Evolutionary conservation across 2,329 filamentous ascomycete genomes (phyloP).

Genomic region (Neonectria faginata): DNA sequence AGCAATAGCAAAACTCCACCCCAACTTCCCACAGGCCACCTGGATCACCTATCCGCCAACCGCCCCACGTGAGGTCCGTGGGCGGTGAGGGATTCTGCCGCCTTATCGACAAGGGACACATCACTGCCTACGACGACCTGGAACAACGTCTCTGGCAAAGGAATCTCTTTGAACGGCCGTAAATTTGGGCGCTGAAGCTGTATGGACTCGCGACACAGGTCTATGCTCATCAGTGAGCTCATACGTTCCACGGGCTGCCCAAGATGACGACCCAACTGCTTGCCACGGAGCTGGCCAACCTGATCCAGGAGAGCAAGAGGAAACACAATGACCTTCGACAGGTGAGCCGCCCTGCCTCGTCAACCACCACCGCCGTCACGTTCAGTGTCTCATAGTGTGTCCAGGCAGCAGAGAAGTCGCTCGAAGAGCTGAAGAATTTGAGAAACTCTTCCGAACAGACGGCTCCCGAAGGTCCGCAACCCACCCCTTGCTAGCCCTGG

Average conservation of each 20-base stretch:
- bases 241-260: conserved; percentile 39
- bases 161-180: conserved; percentile 34
- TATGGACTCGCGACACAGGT: conserved; percentile 42
- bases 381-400: conserved; percentile 15
- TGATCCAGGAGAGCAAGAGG: conserved; percentile 95
- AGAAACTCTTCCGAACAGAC: conserved; percentile 52
- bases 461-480: conserved; percentile 52
- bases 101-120: conserved; percentile 48
- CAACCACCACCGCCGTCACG: not conserved
- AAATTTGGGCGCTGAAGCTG: conserved; percentile 36
- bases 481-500: conserved; percentile 23
- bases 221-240: conserved; percentile 44
- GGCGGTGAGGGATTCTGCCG: conserved; percentile 48
- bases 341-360: conserved; percentile 59
- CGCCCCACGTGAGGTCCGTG: conserved; percentile 41
- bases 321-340: conserved; percentile 92
- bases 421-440: conserved; percentile 81
- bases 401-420: conserved; percentile 90
- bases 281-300: conserved; percentile 86
- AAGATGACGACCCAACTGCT: conserved; percentile 93
- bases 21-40: conserved; percentile 5
- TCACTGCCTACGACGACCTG: conserved; percentile 41
- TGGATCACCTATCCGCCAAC: conserved; percentile 9
- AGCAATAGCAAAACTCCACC: too few species aligned
- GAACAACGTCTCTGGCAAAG: conserved; percentile 31